Percentiles rank a stretch among this genome's conserved stretches.
phyloP scores from a whole-genome alignment of 495 filamentous ascomycete species.

The Glonium stellatum region DNA sequence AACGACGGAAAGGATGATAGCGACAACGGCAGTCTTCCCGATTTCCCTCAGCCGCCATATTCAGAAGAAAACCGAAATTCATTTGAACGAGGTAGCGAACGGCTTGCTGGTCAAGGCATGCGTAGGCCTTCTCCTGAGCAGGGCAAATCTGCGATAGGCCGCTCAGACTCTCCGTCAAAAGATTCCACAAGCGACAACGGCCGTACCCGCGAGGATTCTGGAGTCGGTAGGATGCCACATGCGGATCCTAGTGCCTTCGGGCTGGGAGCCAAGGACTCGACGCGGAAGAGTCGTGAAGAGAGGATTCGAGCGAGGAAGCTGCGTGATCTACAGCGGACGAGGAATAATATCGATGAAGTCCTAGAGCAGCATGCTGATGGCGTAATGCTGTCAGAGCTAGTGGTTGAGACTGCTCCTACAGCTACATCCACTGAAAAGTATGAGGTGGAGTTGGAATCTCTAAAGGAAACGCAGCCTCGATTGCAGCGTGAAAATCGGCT shows the following conservation, averaged over 20 bases:
- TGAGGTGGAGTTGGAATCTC: neutral
- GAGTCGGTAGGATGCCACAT: neutral
- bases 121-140: neutral
- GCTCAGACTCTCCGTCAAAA: neutral
- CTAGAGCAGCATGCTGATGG: neutral
- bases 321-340: slow-evolving; percentile 21
- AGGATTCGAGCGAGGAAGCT: slow-evolving; percentile 26
- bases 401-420: neutral
- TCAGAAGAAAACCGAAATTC: neutral
- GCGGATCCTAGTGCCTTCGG: neutral
- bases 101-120: slow-evolving; percentile 3
- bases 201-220: neutral
- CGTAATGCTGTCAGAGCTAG: neutral
- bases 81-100: neutral
- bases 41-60: neutral
- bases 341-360: slow-evolving; percentile 12
- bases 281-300: slow-evolving; percentile 18
- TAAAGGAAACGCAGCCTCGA: neutral
- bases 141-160: neutral
- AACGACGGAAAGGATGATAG: neutral
- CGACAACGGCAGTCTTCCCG: neutral
- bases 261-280: slow-evolving; percentile 6
- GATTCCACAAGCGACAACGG: neutral
- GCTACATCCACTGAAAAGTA: neutral
- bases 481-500: neutral